phyloP scores from a whole-genome alignment of 1,284 basidiomycete species.

The Cryptococcus amylolentus region DNA sequence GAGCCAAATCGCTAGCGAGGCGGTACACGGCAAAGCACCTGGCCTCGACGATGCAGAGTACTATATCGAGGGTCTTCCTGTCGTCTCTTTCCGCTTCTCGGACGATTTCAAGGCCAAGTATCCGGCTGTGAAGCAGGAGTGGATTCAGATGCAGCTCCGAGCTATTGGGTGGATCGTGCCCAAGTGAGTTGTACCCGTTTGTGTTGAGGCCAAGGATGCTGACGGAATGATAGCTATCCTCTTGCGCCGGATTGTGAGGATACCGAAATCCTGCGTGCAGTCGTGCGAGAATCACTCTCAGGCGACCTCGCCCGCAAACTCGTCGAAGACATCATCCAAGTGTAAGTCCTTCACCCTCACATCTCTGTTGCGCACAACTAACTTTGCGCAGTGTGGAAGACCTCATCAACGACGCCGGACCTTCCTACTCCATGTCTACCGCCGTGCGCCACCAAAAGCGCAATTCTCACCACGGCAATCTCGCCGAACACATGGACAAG shows the following conservation, averaged over 20 bases:
- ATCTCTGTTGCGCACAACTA: not conserved
- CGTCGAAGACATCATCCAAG: slow-evolving; percentile 40
- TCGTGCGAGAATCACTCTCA: slow-evolving; percentile 65
- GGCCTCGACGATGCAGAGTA: slow-evolving; percentile 31
- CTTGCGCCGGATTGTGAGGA: slow-evolving; percentile 66
- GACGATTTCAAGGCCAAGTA: slow-evolving; percentile 67
- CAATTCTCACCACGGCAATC: not conserved
- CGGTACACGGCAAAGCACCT: slow-evolving; percentile 19
- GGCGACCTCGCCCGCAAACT: slow-evolving; percentile 41
- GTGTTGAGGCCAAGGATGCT: not conserved
- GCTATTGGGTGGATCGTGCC: slow-evolving; percentile 67
- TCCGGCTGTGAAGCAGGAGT: slow-evolving; percentile 76
- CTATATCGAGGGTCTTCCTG: slow-evolving; percentile 65
- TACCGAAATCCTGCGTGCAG: slow-evolving; percentile 78
- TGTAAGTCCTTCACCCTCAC: slow-evolving; percentile 16
- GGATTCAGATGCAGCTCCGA: slow-evolving; percentile 64
- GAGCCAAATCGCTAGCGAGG: slow-evolving; percentile 15
- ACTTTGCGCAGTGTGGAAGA: slow-evolving; percentile 25
- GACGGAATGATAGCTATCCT: slow-evolving; percentile 56
- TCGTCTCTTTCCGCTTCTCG: slow-evolving; percentile 86
- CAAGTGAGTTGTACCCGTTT: slow-evolving; percentile 45
- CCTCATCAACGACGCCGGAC: slow-evolving; percentile 30
- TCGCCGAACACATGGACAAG: not conserved
- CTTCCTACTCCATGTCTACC: slow-evolving; percentile 26
- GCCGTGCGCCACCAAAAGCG: slow-evolving; percentile 2